Evolutionary conservation across 2,329 filamentous ascomycete genomes (phyloP).

Genomic region (Sphaceloma murrayae): DNA sequence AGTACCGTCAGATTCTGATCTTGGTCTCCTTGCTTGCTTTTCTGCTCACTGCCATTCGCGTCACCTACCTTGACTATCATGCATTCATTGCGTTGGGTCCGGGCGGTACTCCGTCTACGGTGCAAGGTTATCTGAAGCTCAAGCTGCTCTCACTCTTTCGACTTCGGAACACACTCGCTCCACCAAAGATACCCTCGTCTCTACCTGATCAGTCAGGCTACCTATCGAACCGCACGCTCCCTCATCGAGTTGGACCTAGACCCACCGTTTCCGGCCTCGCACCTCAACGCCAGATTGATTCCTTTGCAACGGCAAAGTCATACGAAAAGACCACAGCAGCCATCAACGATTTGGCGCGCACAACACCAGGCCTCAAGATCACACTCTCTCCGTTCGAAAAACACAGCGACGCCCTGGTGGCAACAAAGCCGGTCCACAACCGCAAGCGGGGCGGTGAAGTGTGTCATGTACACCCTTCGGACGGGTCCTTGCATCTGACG

Average conservation of each 20-base stretch:
- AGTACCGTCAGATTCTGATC: constrained; percentile 3
- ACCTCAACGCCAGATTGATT: constrained; percentile 68
- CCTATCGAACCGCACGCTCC: constrained; percentile 45
- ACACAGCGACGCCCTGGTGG: constrained; percentile 34
- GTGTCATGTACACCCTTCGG: constrained; percentile 67
- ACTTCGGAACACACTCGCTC: constrained; percentile 58
- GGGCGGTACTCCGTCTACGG: constrained; percentile 67
- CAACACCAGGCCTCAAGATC: constrained; percentile 36
- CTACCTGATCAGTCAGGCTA: constrained; percentile 50
- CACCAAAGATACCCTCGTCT: constrained; percentile 44
- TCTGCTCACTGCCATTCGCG: constrained; percentile 27
- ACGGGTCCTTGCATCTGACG: constrained; percentile 69
- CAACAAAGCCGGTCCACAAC: constrained; percentile 3
- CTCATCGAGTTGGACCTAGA: constrained; percentile 52
- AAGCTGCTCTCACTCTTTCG: constrained; percentile 63
- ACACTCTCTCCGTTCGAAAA: constrained; percentile 73
- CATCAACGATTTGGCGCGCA: constrained; percentile 42
- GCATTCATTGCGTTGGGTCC: constrained; percentile 70
- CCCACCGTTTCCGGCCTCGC: constrained; percentile 66
- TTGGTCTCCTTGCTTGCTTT: constrained; percentile 27
- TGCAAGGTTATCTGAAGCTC: constrained; percentile 62
- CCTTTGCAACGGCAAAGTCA: constrained; percentile 47
- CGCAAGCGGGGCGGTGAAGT: constrained; percentile 57
- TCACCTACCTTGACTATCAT: constrained; percentile 59
- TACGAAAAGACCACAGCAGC: constrained; percentile 47